Base-by-base conservation (phyloP, 2,329 filamentous ascomycete species). In the Fusarium protoensiforme region DNA sequence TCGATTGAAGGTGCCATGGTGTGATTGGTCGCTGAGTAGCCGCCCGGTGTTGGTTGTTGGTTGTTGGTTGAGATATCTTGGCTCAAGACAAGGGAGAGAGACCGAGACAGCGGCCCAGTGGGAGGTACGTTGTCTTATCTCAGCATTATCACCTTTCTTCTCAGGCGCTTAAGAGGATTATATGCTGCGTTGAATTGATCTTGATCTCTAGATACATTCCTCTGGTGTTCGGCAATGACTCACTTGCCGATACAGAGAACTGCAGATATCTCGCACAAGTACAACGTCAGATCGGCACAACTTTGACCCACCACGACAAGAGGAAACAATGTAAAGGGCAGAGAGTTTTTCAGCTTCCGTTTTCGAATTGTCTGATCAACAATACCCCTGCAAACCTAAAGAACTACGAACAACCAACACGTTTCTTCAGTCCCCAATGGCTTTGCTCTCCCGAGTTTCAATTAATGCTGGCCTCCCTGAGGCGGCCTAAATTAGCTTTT, bases 361-460 rank as follows among this genome's bases (percentile, higher is more conserved):
- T 46, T 46, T 46, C 41, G 41, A 27, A 46, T 46, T 43, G 41
- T 46, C 41, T 51, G 24, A 51, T 51, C 24, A 24, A 51, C 24
- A 27, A 51, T 4, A 29, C 46, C 46, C 46, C 46, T 48, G 43
- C 16, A 48, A 16, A 71, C 43, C 62, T 51, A 36, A 63, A 24
- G 27, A 46, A 54, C 81, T 10, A 77, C 68, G 43, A 51, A 35
- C 59, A 63, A 73, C 71, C 68, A 72, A 57, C 81, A 73, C 53
- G 14, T 56, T 67, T 59, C 87, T 70, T 83, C 83, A 86, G 18
- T 86, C 82, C 22, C 84, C 78, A 75, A 73, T 73, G 24, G 9
- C 5, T 22, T 43, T 29, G 18, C 3, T 1, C 2, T 10, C 6
- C 1, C 11, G 2, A 8, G 71, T 73, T 73, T 73, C 71, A 59